A percentile compares a stretch with the other conserved stretches of the same genome.
These are phyloP conservation scores for Allium cepa DNA, from an alignment of 106 monocot genomes.

Conservation along the genomic window DNA sequence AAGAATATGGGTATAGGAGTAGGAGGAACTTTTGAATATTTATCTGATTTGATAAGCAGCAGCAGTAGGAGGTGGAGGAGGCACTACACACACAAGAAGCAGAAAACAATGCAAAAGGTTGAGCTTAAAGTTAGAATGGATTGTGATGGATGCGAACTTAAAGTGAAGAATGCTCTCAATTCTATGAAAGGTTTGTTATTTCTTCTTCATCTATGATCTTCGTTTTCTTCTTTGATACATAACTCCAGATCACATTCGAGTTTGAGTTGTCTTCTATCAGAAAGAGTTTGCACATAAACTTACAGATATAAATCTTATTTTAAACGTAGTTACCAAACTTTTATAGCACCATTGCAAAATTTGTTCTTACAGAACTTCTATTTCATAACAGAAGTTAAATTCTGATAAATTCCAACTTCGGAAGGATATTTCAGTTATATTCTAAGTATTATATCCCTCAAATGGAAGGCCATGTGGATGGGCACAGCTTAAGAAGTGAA, in stretches of 20 bases:
- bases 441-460: no score
- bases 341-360: no score
- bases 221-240: no score
- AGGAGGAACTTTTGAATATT: conserved; percentile 18
- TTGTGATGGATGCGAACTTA: conserved; percentile 60
- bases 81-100: conserved; percentile 24
- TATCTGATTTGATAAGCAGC: conserved; percentile 22
- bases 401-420: no score
- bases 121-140: conserved; percentile 55
- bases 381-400: no score
- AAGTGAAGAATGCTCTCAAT: conserved; percentile 47
- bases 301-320: no score
- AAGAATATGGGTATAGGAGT: background rate
- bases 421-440: no score
- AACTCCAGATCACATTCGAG: no score
- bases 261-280: background rate
- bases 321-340: no score
- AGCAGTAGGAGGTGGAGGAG: conserved; percentile 8
- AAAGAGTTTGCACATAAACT: background rate
- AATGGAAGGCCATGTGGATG: no score
- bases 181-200: conserved; percentile 35
- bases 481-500: no score
- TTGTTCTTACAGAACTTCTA: no score
- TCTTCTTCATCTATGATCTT: background rate
- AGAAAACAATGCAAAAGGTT: conserved; percentile 41